Evolutionary conservation across 2,329 filamentous ascomycete species (phyloP), one percentile per base, ranked within the genome.

Genomic region (Pestalotiopsis fici): DNA sequence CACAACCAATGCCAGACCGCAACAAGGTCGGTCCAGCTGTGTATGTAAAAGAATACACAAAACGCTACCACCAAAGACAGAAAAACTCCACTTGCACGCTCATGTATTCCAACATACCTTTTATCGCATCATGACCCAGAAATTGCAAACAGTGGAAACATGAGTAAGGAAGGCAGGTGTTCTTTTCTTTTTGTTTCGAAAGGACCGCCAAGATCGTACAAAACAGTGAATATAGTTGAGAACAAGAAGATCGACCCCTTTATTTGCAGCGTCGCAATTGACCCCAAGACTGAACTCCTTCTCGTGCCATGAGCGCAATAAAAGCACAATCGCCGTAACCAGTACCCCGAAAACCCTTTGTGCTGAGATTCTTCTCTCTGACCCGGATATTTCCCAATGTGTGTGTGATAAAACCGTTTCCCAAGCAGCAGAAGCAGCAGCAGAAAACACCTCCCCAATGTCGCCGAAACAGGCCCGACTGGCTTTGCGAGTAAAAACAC

Each of bases 251-350:
- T 72, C 73, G 66, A 73, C 71, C 73, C 74, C 68, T 77, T 72
- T 77, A 77, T 78, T 75, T 77, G 74, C 74, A 75, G 37, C 60
- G 72, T 70, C 71, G 71, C 65, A 66, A 71, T 71, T 31, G 70
- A 74, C 74, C n/a, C 73, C 71, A 69, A 68, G 72, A 74, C 62
- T 65, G 72, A 80, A 81, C 79, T 78, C 78, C 79, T 71, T 50
- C 69, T 75, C 69, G 27, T 57, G 76, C 72, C 76, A 68, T 73
- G 72, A 74, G 60, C 64, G 57, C 65, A 50, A 68, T 12, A 21
- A 68, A 66, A 67, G 70, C 66, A 70, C 72, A 73, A 71, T 71
- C 69, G 74, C 76, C 71, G 73, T 72, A 73, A 68, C 69, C 74
- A 69, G 68, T 67, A 69, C 70, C 71, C 71, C 74, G 69, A 72